Percentiles rank a stretch among this genome's conserved stretches.
phyloP scores from a whole-genome alignment of 2,329 filamentous ascomycete genomes.

The Fusarium pseudonygamai region DNA sequence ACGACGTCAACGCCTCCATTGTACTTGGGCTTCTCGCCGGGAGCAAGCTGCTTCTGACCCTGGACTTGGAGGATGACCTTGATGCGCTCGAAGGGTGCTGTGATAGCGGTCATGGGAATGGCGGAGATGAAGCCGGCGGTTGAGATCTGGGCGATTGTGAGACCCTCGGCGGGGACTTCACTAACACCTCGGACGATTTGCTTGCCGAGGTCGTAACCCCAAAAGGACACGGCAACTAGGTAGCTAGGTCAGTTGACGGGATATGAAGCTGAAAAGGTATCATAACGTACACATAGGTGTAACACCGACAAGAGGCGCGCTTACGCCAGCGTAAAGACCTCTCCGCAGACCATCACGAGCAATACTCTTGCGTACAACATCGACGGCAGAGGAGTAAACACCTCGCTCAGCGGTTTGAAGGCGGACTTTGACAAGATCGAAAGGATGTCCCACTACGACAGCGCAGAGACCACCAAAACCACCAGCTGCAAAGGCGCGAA shows the following conservation, averaged over 20 bases:
- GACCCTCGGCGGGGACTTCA: constrained; percentile 72
- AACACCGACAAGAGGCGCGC: constrained; percentile 91
- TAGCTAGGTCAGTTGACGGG: neutral
- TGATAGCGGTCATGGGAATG: constrained; percentile 96
- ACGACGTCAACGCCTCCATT: constrained; percentile 89
- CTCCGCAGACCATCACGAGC: constrained; percentile 82
- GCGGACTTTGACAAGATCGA: constrained; percentile 97
- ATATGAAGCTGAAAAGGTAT: neutral
- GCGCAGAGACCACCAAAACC: constrained; percentile 95
- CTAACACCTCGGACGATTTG: constrained; percentile 78
- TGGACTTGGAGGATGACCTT: constrained; percentile 99
- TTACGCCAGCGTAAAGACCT: constrained; percentile 96
- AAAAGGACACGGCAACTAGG: constrained; percentile 75
- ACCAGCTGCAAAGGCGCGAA: constrained; percentile 87
- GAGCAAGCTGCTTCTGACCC: constrained; percentile 86
- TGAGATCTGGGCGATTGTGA: constrained; percentile 87
- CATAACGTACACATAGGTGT: constrained; percentile 93
- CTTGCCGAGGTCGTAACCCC: constrained; percentile 97
- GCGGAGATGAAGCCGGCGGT: constrained; percentile 97
- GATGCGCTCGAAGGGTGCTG: constrained; percentile 98
- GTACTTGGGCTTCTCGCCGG: constrained; percentile 94
- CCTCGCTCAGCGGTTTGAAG: constrained; percentile 95
- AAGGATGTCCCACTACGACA: constrained; percentile 93
- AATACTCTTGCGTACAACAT: constrained; percentile 89
- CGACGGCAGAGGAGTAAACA: constrained; percentile 88